Evolutionary conservation across 2,329 filamentous ascomycete genomes (phyloP), one percentile per base, ranked within the genome.

Genomic region (Endocalyx cinctus): DNA sequence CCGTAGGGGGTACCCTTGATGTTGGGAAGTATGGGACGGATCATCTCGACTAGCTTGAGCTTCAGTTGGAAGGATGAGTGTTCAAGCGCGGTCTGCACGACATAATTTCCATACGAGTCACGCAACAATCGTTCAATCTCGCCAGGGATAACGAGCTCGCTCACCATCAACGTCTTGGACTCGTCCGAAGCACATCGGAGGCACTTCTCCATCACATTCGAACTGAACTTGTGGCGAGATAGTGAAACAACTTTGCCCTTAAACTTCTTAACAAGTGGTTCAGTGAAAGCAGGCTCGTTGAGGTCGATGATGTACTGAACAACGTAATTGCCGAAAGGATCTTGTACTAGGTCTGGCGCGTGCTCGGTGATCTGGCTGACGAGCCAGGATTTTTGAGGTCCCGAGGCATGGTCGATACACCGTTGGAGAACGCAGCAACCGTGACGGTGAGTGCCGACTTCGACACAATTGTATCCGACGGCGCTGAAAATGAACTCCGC

Each of bases 211-310:
- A 98, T 90, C 37, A 98, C 92, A 51, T 98, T 98, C 53, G 92
- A 97, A 66, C 88, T 96, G 69, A 98, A 98, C 65, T 98, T 98
- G 69, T 98, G 92, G 58, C 88, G 89, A 5, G 92, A 97, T 12
- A 75, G 75, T 62, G 62, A 74, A 54, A 58, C 84, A 67, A 77
- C 86, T 69, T 72, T 73, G 50, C 83, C 83, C 35, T 74, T 67
- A 68, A 98, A 96, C 53, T 81, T 82, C 33, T 74, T 69, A 41
- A 94, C 92, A 25, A 98, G 72, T 4, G 90, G 90, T 52, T 92
- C 84, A 1, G 90, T 96, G 64, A 95, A 96, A 48, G 70, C 71
- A 10, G 83, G 72, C 55, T 98, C 88, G 46, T 88, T 88, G 34
- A 97, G 75, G 57, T 97, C 92, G 48, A 98, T 79, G 55, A 98